phyloP scores from a whole-genome alignment of 2,329 filamentous ascomycete genomes.

The Orbilia javanica region DNA sequence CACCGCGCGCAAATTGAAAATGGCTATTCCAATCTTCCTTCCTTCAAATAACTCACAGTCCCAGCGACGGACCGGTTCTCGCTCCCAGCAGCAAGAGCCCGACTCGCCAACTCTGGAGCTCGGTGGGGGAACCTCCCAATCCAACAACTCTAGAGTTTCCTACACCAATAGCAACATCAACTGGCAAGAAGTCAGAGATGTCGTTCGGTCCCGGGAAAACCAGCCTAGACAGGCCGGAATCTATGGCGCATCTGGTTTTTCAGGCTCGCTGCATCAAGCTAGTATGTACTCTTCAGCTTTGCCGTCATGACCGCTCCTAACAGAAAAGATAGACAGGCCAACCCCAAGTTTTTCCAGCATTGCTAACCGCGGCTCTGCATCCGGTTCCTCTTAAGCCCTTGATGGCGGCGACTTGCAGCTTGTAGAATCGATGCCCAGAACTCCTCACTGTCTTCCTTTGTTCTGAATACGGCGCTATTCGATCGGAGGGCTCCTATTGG shows the following conservation, averaged over 20 bases:
- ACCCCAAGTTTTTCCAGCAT: not conserved
- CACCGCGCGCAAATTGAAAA: not conserved
- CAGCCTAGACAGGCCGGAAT: not conserved
- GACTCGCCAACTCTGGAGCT: not conserved
- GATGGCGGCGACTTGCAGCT: no score
- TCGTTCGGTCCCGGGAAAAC: not conserved
- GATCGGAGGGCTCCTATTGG: no score
- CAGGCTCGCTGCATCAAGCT: not conserved
- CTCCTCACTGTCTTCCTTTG: no score
- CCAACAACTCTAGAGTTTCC: not conserved
- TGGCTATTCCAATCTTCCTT: not conserved
- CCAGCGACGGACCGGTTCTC: not conserved
- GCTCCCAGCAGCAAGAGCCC: not conserved
- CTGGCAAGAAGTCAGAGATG: not conserved
- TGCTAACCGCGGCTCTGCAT: not conserved
- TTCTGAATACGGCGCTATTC: no score
- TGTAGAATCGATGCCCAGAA: no score
- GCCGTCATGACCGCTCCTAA: not conserved
- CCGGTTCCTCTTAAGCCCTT: no score
- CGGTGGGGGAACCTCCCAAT: not conserved
- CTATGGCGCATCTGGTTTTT: not conserved
- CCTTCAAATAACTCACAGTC: not conserved
- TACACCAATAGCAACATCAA: not conserved
- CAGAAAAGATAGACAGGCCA: not conserved
- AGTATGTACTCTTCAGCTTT: not conserved